These are phyloP conservation scores for Ganoderma lingzhi DNA, from an alignment of 1,284 basidiomycete genomes.

Conservation along the genomic window DNA sequence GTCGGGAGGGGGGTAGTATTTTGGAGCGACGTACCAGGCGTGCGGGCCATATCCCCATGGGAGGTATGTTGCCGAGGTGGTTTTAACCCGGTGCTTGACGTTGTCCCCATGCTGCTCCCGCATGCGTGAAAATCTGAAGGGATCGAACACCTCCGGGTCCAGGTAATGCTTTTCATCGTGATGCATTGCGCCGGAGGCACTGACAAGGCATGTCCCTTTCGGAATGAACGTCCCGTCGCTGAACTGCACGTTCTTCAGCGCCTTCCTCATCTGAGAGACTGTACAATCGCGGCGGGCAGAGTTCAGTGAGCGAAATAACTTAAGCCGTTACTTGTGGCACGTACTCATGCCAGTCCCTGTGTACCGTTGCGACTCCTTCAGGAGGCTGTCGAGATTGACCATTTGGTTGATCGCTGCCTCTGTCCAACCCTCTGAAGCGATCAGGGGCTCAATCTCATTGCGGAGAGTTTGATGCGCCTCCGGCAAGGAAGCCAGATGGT, in stretches of 20 bases:
- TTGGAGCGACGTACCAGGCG: conserved; percentile 39
- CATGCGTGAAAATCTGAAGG: conserved; percentile 49
- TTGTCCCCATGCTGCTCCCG: conserved; percentile 18
- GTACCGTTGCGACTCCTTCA: conserved; percentile 51
- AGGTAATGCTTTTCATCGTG: conserved; percentile 48
- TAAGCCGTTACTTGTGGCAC: background rate
- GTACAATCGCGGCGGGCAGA: too few species aligned
- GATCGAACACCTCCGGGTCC: conserved; percentile 47
- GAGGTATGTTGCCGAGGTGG: conserved; percentile 34
- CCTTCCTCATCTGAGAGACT: conserved; percentile 3
- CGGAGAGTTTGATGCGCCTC: conserved; percentile 48
- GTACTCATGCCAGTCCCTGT: conserved; percentile 20
- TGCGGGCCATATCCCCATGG: conserved; percentile 38
- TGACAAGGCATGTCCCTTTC: conserved; percentile 46
- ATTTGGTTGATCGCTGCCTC: conserved; percentile 50
- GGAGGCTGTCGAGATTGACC: conserved; percentile 57
- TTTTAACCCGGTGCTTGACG: conserved; percentile 34
- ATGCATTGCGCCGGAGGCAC: conserved; percentile 48
- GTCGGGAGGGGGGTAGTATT: too few species aligned
- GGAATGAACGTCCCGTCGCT: conserved; percentile 51
- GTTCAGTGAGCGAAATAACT: background rate
- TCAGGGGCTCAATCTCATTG: conserved; percentile 48
- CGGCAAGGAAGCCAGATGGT: too few species aligned
- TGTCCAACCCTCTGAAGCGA: conserved; percentile 50
- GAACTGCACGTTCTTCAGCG: conserved; percentile 44